Evolutionary conservation across 169 alveolate genomes (phyloP).

Genomic region (Miamiensis avidus): DNA sequence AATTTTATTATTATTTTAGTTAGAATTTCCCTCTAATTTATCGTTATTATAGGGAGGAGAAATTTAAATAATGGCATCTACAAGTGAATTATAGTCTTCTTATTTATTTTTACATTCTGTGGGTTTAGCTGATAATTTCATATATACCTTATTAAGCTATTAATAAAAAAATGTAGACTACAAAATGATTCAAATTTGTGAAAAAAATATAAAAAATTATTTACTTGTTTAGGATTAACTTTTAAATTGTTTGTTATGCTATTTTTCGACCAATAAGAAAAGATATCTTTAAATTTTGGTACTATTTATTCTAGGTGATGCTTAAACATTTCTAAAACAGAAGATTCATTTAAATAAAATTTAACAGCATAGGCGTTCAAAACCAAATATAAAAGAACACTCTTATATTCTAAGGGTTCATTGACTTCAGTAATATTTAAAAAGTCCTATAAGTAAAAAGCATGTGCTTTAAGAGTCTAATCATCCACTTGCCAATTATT

Average conservation of each 20-base stretch:
- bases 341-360: constrained; percentile 9
- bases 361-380: constrained; percentile 22
- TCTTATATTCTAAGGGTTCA: constrained; percentile 13
- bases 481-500: constrained; percentile 23
- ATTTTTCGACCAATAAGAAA: constrained; percentile 1
- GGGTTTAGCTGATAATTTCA: neutral
- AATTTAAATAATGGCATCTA: constrained; percentile 24
- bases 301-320: neutral
- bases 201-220: neutral
- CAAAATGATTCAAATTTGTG: neutral
- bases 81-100: constrained; percentile 24
- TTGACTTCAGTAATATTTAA: constrained; percentile 24
- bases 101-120: neutral
- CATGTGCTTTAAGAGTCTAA: neutral
- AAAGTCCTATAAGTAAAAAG: constrained; percentile 15
- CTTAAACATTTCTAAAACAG: constrained; percentile 1
- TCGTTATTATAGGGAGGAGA: constrained; percentile 26
- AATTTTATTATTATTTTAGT: neutral
- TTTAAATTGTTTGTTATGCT: neutral
- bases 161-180: too few species aligned
- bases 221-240: constrained; percentile 9
- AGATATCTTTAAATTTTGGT: neutral
- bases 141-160: neutral
- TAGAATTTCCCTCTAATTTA: too few species aligned
- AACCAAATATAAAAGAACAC: constrained; percentile 4